phyloP scores from a whole-genome alignment of 2,329 filamentous ascomycete genomes.

The Ascochyta koolunga region DNA sequence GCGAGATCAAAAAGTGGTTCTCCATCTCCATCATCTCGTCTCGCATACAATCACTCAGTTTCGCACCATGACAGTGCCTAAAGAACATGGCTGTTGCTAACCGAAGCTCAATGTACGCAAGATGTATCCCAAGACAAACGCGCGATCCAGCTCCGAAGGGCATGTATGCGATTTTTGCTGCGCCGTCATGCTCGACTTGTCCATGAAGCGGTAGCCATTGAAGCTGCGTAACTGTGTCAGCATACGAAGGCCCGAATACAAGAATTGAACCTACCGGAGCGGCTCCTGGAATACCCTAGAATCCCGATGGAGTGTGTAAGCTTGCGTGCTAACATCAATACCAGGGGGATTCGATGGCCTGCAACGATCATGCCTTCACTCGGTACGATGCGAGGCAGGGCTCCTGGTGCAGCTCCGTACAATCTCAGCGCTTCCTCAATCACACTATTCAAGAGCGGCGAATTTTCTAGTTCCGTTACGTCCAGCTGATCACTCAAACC shows the following conservation, averaged over 20 bases:
- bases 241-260: neutral
- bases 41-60: constrained; percentile 27
- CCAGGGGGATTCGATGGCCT: constrained; percentile 47
- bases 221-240: constrained; percentile 28
- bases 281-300: constrained; percentile 28
- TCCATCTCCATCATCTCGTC: constrained; percentile 50
- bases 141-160: constrained; percentile 71
- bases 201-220: constrained; percentile 39
- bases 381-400: constrained; percentile 45
- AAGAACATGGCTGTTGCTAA: constrained; percentile 59
- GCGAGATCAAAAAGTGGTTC: constrained; percentile 50
- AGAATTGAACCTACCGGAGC: constrained; percentile 23
- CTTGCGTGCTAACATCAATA: constrained; percentile 47
- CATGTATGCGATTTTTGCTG: constrained; percentile 61
- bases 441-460: constrained; percentile 44
- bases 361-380: constrained; percentile 39
- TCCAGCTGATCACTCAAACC: constrained; percentile 22
- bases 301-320: constrained; percentile 49
- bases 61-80: constrained; percentile 46
- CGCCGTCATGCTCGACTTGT: constrained; percentile 19
- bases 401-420: constrained; percentile 45
- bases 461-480: constrained; percentile 33
- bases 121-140: constrained; percentile 71
- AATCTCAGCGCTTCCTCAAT: constrained; percentile 50
- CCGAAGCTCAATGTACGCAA: constrained; percentile 64